phyloP scores from a whole-genome alignment of 108 stramenopile species.

The Craspedostauros australis region DNA sequence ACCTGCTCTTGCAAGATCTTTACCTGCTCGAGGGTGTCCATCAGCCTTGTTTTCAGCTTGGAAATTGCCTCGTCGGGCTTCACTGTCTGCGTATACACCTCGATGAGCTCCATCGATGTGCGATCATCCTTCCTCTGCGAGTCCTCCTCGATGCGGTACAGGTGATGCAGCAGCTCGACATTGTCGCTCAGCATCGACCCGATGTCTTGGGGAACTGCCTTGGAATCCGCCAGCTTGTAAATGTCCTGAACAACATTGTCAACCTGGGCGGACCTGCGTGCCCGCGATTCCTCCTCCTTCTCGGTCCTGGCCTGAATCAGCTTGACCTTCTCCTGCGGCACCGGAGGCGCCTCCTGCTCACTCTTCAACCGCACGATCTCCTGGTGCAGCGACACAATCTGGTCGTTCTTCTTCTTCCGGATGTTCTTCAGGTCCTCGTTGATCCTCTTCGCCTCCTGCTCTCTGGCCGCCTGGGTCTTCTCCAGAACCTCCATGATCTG shows the following conservation, averaged over 20 bases:
- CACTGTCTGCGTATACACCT: conserved; percentile 3
- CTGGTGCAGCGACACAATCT: conserved; percentile 14
- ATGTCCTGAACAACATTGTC: conserved; percentile 6
- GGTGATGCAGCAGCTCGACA: conserved; percentile 3
- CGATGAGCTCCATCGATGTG: conserved; percentile 1
- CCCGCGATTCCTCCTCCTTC: background rate
- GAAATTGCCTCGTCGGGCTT: conserved; percentile 7
- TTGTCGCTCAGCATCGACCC: conserved; percentile 12
- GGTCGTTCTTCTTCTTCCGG: conserved; percentile 19
- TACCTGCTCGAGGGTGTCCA: too few species aligned
- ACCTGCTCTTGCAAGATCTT: too few species aligned
- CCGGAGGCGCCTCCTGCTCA: background rate
- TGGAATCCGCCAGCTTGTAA: background rate
- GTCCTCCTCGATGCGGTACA: conserved; percentile 14
- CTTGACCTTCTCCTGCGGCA: background rate
- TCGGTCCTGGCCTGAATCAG: conserved; percentile 1
- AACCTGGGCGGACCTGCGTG: conserved; percentile 1
- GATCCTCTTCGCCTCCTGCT: conserved; percentile 20
- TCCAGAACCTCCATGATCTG: conserved; percentile 61
- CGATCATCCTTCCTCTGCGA: conserved; percentile 2
- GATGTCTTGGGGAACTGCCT: conserved; percentile 7
- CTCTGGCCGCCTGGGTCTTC: conserved; percentile 36
- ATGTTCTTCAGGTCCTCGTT: conserved; percentile 11
- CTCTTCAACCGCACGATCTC: conserved; percentile 17
- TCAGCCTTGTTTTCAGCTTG: background rate